phyloP scores from a whole-genome alignment of 176 grass and related monocot species.

The Ananas comosus region DNA sequence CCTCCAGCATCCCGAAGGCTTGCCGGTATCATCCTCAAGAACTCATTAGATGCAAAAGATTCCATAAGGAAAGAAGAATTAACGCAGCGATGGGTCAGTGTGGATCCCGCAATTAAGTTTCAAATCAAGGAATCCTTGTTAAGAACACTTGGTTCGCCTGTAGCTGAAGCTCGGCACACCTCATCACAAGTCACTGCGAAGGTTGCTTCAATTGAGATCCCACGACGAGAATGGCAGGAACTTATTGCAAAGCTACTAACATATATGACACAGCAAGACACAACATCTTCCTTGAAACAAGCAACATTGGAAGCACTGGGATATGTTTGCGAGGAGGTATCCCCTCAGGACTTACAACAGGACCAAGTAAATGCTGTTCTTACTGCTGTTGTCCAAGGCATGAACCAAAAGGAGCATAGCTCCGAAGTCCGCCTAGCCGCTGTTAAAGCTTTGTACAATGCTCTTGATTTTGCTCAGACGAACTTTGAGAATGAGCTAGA shows the following conservation, averaged over 20 bases:
- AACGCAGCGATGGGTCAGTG: conserved; percentile 50
- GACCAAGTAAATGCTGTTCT: conserved; percentile 81
- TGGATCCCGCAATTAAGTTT: conserved; percentile 53
- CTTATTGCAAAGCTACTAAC: conserved; percentile 58
- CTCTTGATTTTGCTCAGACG: conserved; percentile 76
- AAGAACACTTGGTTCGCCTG: conserved; percentile 55
- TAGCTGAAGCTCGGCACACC: conserved; percentile 63
- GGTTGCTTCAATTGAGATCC: conserved; percentile 87
- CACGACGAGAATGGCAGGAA: conserved; percentile 84
- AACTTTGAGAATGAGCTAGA: conserved; percentile 92
- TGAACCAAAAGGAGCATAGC: conserved; percentile 54
- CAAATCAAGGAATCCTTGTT: conserved; percentile 90
- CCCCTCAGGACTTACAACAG: conserved; percentile 61
- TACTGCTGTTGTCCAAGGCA: conserved; percentile 72
- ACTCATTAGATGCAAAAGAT: conserved; percentile 73
- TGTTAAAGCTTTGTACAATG: conserved; percentile 67
- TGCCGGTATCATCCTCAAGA: conserved; percentile 83
- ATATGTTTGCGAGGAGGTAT: conserved; percentile 90
- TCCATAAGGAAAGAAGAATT: conserved; percentile 50
- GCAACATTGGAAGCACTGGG: conserved; percentile 82
- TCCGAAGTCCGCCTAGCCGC: conserved; percentile 71
- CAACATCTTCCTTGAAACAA: conserved; percentile 58
- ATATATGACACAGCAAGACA: conserved; percentile 46
- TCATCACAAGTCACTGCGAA: conserved; percentile 96
- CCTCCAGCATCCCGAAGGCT: conserved; percentile 67